Evolutionary conservation across 208 protist genomes (phyloP).

Genomic region (Acanthamoeba royreba): DNA sequence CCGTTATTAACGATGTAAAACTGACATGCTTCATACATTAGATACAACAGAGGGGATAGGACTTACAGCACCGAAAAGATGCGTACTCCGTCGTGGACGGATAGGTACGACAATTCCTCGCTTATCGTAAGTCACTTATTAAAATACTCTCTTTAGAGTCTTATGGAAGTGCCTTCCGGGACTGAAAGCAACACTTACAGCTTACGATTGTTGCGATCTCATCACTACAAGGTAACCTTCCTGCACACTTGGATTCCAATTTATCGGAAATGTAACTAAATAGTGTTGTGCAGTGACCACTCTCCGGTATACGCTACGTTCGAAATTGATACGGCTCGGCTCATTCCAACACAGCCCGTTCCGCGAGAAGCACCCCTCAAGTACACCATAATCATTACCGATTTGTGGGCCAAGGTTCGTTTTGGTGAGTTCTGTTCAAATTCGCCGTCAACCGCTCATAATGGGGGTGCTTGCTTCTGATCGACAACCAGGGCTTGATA

Average conservation of each 20-base stretch:
- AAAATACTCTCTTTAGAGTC: neutral
- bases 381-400: slow-evolving; percentile 22
- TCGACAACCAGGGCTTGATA: neutral
- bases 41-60: neutral
- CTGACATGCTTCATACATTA: neutral
- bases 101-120: neutral
- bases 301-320: slow-evolving; percentile 36
- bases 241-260: neutral
- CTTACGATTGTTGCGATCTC: slow-evolving; percentile 17
- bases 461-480: neutral
- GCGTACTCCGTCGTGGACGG: slow-evolving; percentile 34
- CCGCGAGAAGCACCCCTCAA: neutral
- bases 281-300: slow-evolving; percentile 2
- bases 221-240: slow-evolving; percentile 36
- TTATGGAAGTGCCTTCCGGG: slow-evolving; percentile 12
- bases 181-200: neutral
- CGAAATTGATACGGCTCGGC: neutral
- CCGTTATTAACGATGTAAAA: neutral
- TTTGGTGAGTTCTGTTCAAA: neutral
- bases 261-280: no score
- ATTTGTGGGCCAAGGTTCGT: neutral
- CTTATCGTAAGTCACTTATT: neutral
- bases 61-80: slow-evolving; percentile 26
- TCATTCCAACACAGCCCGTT: neutral
- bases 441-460: neutral